A percentile compares a stretch with the other conserved stretches of the same genome.
These are phyloP conservation scores for Piper longum DNA, from an alignment of 164 flowering plant genomes.

Conservation along the genomic window DNA sequence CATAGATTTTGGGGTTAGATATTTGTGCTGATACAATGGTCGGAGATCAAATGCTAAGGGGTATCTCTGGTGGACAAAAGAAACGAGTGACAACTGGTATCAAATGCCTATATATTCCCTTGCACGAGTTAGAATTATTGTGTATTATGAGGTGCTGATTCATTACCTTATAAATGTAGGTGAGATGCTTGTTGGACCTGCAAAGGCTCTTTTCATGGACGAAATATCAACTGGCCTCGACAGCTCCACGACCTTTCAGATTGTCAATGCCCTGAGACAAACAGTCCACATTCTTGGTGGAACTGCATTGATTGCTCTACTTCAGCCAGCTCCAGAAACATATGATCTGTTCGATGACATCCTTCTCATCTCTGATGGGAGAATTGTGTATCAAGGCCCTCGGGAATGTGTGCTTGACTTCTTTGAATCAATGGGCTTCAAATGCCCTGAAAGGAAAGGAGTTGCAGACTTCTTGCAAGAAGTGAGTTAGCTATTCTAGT, in stretches of 20 bases:
- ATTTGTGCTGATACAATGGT: conserved; percentile 21
- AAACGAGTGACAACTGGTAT: conserved; percentile 24
- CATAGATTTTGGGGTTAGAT: conserved; percentile 20
- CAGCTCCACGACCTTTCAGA: conserved; percentile 68
- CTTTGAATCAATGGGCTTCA: conserved; percentile 56
- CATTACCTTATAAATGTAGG: conserved; percentile 16
- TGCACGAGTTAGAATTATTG: not conserved
- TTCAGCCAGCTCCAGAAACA: conserved; percentile 86
- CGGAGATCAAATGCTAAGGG: conserved; percentile 20
- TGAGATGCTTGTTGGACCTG: conserved; percentile 80
- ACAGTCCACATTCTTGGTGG: conserved; percentile 40
- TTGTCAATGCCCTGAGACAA: conserved; percentile 50
- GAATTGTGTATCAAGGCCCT: conserved; percentile 66
- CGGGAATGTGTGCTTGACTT: conserved; percentile 49
- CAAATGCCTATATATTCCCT: not conserved
- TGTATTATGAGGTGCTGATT: not conserved
- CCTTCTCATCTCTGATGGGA: conserved; percentile 59
- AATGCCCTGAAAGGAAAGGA: conserved; percentile 57
- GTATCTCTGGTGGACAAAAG: conserved; percentile 23
- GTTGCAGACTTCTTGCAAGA: conserved; percentile 69
- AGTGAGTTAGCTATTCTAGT: conserved; percentile 16
- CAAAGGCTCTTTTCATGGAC: conserved; percentile 69
- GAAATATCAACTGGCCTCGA: conserved; percentile 85
- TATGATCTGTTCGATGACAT: conserved; percentile 69
- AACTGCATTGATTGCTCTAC: conserved; percentile 61